Evolutionary conservation across 345 rosid species (phyloP).

Genomic region (Lenwebbia sp.): DNA sequence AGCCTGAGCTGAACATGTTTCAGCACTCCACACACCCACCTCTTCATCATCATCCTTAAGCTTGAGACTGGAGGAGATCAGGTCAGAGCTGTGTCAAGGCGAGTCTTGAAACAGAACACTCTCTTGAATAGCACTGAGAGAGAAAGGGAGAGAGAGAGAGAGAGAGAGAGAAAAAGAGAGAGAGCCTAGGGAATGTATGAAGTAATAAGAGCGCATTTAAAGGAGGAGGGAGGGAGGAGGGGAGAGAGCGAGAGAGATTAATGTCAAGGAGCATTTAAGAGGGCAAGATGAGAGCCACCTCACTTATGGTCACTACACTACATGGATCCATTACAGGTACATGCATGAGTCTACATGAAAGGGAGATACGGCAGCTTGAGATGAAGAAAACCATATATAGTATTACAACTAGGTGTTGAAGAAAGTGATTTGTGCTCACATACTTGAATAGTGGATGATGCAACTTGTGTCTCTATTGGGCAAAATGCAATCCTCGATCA

Average conservation of each 20-base stretch:
- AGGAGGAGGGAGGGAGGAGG: not conserved
- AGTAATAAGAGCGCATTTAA: not conserved
- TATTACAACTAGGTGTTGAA: not conserved
- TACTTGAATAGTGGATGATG: not conserved
- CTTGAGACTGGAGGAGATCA: not conserved
- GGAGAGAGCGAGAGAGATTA: not conserved
- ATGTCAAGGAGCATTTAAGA: not conserved
- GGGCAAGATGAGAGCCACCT: not conserved
- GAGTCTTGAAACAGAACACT: not conserved
- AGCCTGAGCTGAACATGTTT: not conserved
- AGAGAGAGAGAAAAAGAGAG: not conserved
- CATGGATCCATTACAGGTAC: not conserved
- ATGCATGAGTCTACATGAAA: not conserved
- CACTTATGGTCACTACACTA: not conserved
- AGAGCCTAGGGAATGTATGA: not conserved
- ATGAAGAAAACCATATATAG: not conserved
- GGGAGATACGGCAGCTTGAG: not conserved
- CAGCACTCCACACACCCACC: not conserved
- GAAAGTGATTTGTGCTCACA: not conserved
- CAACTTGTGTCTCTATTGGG: not conserved
- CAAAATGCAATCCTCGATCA: not conserved
- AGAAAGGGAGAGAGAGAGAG: not conserved
- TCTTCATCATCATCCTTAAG: not conserved
- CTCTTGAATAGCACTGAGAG: not conserved
- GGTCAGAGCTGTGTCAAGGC: not conserved